Evolutionary conservation across 768 basidiomycete species (phyloP).

Genomic region (Leucogyrophana mollusca): DNA sequence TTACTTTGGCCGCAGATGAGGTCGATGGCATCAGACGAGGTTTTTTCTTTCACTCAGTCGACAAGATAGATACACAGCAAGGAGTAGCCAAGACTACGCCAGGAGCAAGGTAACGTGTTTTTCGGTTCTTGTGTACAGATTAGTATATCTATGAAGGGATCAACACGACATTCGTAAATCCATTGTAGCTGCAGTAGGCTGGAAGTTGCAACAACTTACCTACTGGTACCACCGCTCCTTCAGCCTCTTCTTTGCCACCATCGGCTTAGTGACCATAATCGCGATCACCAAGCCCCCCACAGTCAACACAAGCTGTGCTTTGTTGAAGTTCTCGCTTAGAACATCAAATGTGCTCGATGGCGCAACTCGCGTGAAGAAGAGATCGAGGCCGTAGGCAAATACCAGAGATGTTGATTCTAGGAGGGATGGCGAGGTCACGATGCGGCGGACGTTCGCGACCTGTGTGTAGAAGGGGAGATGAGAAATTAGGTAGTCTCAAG

Average conservation of each 20-base stretch:
- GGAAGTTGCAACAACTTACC: no score
- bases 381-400: conserved; percentile 83
- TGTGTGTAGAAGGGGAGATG: conserved; percentile 34
- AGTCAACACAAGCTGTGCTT: conserved; percentile 84
- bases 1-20: no score
- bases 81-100: no score
- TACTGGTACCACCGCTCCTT: conserved; percentile 69
- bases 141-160: no score
- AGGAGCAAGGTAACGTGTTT: no score
- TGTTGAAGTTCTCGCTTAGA: conserved; percentile 90
- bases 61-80: no score
- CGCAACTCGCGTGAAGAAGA: conserved; percentile 82
- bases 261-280: conserved; percentile 80
- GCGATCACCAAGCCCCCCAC: conserved; percentile 68
- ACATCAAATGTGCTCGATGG: conserved; percentile 93
- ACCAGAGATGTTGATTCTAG: conserved; percentile 92
- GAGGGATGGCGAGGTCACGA: conserved; percentile 78
- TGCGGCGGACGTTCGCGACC: conserved; percentile 66
- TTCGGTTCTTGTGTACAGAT: no score
- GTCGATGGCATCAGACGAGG: no score
- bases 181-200: no score
- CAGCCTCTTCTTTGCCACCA: conserved; percentile 68
- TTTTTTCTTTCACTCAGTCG: no score
- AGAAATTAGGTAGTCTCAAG: conserved; percentile 18
- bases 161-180: no score